Evolutionary conservation across 768 basidiomycete species (phyloP).

Genomic region (Boletales sp.): DNA sequence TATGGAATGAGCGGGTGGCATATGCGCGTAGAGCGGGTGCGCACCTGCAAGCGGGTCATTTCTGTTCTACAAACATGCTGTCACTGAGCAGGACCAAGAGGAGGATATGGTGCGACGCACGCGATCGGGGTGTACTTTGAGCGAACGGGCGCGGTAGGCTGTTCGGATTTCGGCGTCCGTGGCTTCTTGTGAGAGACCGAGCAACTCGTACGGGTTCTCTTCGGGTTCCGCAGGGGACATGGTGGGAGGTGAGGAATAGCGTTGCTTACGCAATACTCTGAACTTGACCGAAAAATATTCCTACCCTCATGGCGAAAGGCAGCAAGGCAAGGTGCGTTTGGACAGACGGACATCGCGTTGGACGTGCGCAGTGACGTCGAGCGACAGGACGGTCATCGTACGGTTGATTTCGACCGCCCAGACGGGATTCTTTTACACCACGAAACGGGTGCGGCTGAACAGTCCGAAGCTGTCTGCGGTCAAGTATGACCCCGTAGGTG

Average conservation of each 20-base stretch:
- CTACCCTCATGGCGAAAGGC: constrained; percentile 68
- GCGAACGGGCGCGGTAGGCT: constrained; percentile 73
- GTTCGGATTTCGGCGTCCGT: constrained; percentile 77
- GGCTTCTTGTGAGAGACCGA: constrained; percentile 57
- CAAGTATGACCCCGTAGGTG: constrained; percentile 88
- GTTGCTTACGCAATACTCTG: constrained; percentile 9
- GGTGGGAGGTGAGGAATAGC: not conserved
- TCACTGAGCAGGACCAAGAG: constrained; percentile 11
- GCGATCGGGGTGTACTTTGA: constrained; percentile 86
- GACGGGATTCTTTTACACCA: constrained; percentile 90
- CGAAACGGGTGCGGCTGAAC: constrained; percentile 60
- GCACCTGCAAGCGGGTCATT: constrained; percentile 81
- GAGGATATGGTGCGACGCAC: constrained; percentile 40
- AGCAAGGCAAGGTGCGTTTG: constrained; percentile 55
- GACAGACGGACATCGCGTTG: not conserved
- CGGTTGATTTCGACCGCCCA: constrained; percentile 88
- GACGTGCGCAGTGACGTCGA: not conserved
- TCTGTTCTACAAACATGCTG: constrained; percentile 50
- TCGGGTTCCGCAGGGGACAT: constrained; percentile 49
- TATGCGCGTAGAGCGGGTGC: too few relatives aligned
- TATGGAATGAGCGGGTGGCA: too few relatives aligned
- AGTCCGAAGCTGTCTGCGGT: constrained; percentile 84
- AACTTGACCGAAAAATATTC: too few relatives aligned
- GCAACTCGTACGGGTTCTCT: constrained; percentile 68
- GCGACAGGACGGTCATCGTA: constrained; percentile 71